These are phyloP conservation scores for Grammothele lineata DNA, from an alignment of 768 basidiomycete genomes.

Conservation along the genomic window DNA sequence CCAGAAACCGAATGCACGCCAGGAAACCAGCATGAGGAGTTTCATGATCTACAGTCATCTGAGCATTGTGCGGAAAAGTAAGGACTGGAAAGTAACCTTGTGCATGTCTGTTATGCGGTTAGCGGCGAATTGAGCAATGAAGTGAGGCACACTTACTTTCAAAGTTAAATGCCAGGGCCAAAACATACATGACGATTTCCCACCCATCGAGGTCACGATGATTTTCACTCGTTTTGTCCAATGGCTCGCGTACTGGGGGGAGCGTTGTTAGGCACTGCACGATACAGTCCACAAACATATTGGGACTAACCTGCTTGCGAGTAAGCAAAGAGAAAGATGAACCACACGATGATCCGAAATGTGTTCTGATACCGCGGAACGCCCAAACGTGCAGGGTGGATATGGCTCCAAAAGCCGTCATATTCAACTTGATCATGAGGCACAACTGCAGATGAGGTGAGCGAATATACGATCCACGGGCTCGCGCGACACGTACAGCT, in stretches of 20 bases:
- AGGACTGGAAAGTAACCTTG: conserved; percentile 36
- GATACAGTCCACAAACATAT: background rate
- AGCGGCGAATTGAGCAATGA: background rate
- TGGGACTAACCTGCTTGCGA: conserved; percentile 68
- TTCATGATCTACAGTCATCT: conserved; percentile 51
- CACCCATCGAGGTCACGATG: conserved; percentile 62
- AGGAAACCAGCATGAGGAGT: conserved; percentile 70
- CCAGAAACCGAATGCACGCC: conserved; percentile 84
- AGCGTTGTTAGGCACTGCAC: conserved; percentile 1
- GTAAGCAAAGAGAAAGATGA: conserved; percentile 74
- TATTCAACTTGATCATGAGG: conserved; percentile 55
- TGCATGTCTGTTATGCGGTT: conserved; percentile 45
- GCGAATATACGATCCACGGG: rapidly evolving
- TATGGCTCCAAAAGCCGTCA: conserved; percentile 59
- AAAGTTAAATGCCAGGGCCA: conserved; percentile 71
- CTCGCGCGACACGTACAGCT: conserved; percentile 55
- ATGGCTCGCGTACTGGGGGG: conserved; percentile 63
- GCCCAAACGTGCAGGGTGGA: conserved; percentile 72
- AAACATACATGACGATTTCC: conserved; percentile 76
- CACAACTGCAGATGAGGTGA: conserved; percentile 45
- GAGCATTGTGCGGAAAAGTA: conserved; percentile 1
- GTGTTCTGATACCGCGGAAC: conserved; percentile 91
- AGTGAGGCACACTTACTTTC: conserved; percentile 53
- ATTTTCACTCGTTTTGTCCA: conserved; percentile 61
- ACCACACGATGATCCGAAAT: conserved; percentile 73